Base-by-base conservation (phyloP, 306 rosid species). In the Astragalus glycyphyllos region DNA sequence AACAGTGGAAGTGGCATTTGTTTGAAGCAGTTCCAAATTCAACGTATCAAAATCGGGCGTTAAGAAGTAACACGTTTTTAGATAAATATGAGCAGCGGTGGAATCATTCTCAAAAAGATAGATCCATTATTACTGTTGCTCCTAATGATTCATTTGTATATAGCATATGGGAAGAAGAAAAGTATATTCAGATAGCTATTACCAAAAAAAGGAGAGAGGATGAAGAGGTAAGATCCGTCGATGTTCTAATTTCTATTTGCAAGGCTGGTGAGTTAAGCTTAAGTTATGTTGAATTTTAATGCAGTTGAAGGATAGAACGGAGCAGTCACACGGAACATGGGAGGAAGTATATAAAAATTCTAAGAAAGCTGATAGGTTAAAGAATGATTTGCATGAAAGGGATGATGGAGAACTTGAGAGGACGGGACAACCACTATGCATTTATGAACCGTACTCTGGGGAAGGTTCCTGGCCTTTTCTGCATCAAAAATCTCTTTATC, bases 391-490 rank as follows among this genome's bases (percentile, higher is more conserved):
- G 83, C 97, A 89, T 45, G 99, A 91, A 82, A 91, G 99, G 77
- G 99, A 89, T 56, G 96, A 95, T 5, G 83, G 96, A 72, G 99
- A 95, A 80, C 92, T 95, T 79, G 93, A 87, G 88, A 85, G 99
- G 69, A 91, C 93, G 10, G 99, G 97, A 66, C 99, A 95, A 61
- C 90, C 91, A 4, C 73, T 95, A 50, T 77, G 93, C 86, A 95
- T 95, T 77, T 95, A 95, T 72, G 99, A 95, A 80, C 99, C 97
- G 72, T 95, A 91, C 81, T 76, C 68, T 37, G 99, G 99, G 46
- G 93, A 89, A 86, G 97, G 99, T 69, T 76, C 84, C 72, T 95
- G 99, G 99, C 88, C 96, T 58, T 95, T 95, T 82, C 90, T 95
- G 69, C 99, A 95, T 81, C 13, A 31, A 13, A 77, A 63, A 72